Percentiles rank a stretch among this genome's conserved stretches.
These are phyloP conservation scores for Sarocladiaceae sp. DNA, from an alignment of 2,329 filamentous ascomycete species.

Conservation along the genomic window DNA sequence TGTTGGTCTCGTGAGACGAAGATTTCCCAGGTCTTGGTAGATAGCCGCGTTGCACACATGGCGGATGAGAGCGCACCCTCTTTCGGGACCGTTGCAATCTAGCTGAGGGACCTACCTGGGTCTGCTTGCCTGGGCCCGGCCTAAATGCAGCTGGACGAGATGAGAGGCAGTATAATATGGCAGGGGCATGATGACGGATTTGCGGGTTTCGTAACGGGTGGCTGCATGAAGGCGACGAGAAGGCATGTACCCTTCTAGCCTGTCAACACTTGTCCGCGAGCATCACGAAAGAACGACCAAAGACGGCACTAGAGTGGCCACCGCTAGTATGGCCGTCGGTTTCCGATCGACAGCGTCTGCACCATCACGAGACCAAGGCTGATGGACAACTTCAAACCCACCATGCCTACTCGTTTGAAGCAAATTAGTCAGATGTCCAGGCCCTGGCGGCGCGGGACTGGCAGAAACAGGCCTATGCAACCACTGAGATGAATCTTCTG, in stretches of 20 bases:
- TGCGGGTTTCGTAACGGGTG: conserved; percentile 2
- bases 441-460: neutral
- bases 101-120: neutral
- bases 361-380: too few species aligned
- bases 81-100: neutral
- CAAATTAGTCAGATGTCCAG: neutral
- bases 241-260: too few species aligned
- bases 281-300: too few species aligned
- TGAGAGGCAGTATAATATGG: neutral
- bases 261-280: too few species aligned
- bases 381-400: too few species aligned
- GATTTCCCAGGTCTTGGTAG: neutral
- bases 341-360: too few species aligned
- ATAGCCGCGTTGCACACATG: neutral
- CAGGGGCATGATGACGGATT: neutral
- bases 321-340: too few species aligned
- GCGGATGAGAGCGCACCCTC: neutral
- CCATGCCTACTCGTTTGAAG: too few species aligned
- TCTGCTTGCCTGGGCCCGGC: neutral
- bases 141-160: neutral
- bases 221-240: conserved; percentile 5
- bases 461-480: neutral
- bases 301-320: too few species aligned
- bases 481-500: too few species aligned
- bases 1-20: conserved; percentile 6